Base-by-base conservation (phyloP, 306 rosid species). In the Fragaria ananassa region DNA sequence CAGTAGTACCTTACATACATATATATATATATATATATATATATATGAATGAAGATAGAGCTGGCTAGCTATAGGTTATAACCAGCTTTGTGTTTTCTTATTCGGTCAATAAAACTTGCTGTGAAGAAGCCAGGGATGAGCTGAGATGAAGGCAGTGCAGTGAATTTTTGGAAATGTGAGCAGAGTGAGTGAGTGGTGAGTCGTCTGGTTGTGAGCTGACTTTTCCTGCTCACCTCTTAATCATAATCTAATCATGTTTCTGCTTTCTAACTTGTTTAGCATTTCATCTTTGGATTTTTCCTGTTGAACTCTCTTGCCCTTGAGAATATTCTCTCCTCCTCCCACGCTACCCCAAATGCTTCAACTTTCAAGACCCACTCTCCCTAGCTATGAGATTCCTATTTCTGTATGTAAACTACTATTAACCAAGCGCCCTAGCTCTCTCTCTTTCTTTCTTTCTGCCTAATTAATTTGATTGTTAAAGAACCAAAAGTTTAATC, bases 181-280 rank as follows among this genome's bases (percentile, higher is more conserved):
- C 83, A 81, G 19, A 37, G 41, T 37, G 41, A 35, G 39, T 35
- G 39, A 31, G 35, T 31, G 35, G 35, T 31, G 35, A 31, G 35
- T 31, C 97, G 93, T 91, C 90, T 76, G 74, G 71, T 85, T 89
- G 88, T 80, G 97, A 83, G 98, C 98, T 93, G 97, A 93, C 98
- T 89, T 93, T 81, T 74, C 79, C 90, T 85, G 86, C 85, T 21
- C 71, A 76, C 10, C 79, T 86, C 87, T 85, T 93, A 88, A 93
- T 93, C 93, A 93, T 91, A 89, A 87, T 93, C 91, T 87, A 93
- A 93, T 93, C 78, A 93, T 93, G 88, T 83, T 88, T 80, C 57
- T 82, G 83, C 86, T 86, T 87, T 91, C 83, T 80, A 78, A 81
- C 87, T 72, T 87, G 73, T 93, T 91, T 89, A 93, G 17, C 84